Percentiles rank a stretch among this genome's conserved stretches.
phyloP scores from a whole-genome alignment of 106 monocot genomes.

The Alisma plantagoaquatica region DNA sequence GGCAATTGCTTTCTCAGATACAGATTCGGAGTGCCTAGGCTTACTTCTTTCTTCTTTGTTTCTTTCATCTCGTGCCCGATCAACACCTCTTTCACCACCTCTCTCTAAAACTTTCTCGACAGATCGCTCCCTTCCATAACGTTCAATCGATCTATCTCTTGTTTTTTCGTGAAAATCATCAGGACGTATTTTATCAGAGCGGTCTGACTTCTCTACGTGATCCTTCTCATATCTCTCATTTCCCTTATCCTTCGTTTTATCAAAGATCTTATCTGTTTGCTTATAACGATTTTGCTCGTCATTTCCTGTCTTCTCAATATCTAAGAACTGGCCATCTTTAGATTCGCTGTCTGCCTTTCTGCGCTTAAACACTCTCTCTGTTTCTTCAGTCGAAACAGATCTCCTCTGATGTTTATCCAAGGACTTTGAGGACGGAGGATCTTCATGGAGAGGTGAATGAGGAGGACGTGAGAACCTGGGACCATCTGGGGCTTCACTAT shows the following conservation, averaged over 20 bases:
- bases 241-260: constrained; percentile 51
- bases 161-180: constrained; percentile 50
- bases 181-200: constrained; percentile 39
- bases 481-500: constrained; percentile 23
- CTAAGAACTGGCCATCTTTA: constrained; percentile 36
- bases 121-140: constrained; percentile 60
- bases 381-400: constrained; percentile 41
- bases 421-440: constrained; percentile 5
- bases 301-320: constrained; percentile 38
- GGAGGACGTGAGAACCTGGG: constrained; percentile 15
- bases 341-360: constrained; percentile 60
- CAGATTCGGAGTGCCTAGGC: constrained; percentile 38
- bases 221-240: constrained; percentile 66
- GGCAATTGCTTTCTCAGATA: constrained; percentile 25
- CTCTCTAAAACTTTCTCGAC: constrained; percentile 61
- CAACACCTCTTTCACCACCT: constrained; percentile 48
- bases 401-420: constrained; percentile 54
- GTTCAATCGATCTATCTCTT: constrained; percentile 72
- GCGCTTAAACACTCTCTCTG: constrained; percentile 65
- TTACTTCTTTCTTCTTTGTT: constrained; percentile 59
- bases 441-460: constrained; percentile 27
- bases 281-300: constrained; percentile 41
- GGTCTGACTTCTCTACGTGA: constrained; percentile 51
- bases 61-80: constrained; percentile 59
- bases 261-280: constrained; percentile 29